phyloP scores from a whole-genome alignment of 768 basidiomycete species.

The Boletus rubroflammeus region DNA sequence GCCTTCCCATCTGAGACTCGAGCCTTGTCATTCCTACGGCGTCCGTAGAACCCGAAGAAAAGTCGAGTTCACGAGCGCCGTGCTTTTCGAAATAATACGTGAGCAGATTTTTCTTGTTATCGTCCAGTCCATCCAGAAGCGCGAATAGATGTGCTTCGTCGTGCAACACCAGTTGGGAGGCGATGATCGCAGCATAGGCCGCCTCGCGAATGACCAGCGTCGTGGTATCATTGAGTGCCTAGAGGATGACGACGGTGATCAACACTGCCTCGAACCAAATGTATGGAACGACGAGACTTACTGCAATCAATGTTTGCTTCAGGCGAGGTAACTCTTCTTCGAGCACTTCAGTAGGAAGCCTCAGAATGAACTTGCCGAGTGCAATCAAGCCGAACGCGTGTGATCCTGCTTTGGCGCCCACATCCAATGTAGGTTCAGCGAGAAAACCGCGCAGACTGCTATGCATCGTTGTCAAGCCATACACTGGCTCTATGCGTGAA shows the following conservation, averaged over 20 bases:
- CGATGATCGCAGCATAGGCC: constrained; percentile 77
- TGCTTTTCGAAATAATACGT: constrained; percentile 91
- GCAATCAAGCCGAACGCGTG: constrained; percentile 84
- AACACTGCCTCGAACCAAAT: background rate
- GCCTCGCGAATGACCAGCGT: constrained; percentile 82
- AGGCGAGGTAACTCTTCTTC: constrained; percentile 85
- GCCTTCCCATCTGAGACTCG: constrained; percentile 74
- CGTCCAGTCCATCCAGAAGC: constrained; percentile 77
- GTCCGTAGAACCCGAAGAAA: constrained; percentile 31
- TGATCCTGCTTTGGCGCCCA: constrained; percentile 57
- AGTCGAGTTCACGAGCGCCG: constrained; percentile 55
- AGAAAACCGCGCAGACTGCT: constrained; percentile 66
- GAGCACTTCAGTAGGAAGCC: constrained; percentile 76
- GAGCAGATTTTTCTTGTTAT: constrained; percentile 86
- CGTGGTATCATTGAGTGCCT: constrained; percentile 69
- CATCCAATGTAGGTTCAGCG: constrained; percentile 46
- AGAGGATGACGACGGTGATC: background rate
- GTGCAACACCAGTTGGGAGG: constrained; percentile 76
- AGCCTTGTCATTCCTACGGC: constrained; percentile 59
- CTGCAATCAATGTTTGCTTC: constrained; percentile 64
- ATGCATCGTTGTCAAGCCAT: constrained; percentile 81
- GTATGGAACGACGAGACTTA: constrained; percentile 33
- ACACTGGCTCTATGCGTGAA: constrained; percentile 73
- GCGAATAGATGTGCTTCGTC: constrained; percentile 83
- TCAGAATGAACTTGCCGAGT: constrained; percentile 76